Percentiles rank a stretch among this genome's conserved stretches.
phyloP scores from a whole-genome alignment of 345 rosid genomes.

The Brassica nigra region DNA sequence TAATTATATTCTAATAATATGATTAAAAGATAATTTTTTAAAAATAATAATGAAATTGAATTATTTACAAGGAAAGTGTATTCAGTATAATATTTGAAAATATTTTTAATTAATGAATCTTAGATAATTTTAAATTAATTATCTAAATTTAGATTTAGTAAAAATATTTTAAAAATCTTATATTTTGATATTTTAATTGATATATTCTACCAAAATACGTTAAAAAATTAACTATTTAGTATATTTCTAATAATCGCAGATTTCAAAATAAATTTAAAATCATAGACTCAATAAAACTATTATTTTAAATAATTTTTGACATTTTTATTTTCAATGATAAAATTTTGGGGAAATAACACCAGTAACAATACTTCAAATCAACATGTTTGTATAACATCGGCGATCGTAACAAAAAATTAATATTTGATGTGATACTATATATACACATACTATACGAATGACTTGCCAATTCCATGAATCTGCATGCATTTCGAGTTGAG shows the following conservation, averaged over 20 bases:
- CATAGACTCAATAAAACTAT: not conserved
- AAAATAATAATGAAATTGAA: not conserved
- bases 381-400: not conserved
- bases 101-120: not conserved
- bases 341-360: not conserved
- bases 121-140: not conserved
- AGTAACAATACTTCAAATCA: not conserved
- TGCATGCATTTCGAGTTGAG: conserved; percentile 9
- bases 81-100: not conserved
- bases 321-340: not conserved
- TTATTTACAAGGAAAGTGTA: not conserved
- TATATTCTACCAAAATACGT: not conserved
- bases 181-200: not conserved
- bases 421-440: not conserved
- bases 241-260: not conserved
- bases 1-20: too few relatives aligned
- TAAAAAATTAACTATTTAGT: not conserved
- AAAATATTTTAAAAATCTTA: not conserved
- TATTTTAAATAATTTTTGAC: too few relatives aligned
- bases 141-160: not conserved
- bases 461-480: not conserved
- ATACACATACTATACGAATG: not conserved
- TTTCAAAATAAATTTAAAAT: not conserved
- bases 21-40: not conserved
- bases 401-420: not conserved